A percentile compares a stretch with the other conserved stretches of the same genome.
Conservation (phyloP, 2,329 filamentous ascomycete species). For the Trichophyton benhamiae region DNA sequence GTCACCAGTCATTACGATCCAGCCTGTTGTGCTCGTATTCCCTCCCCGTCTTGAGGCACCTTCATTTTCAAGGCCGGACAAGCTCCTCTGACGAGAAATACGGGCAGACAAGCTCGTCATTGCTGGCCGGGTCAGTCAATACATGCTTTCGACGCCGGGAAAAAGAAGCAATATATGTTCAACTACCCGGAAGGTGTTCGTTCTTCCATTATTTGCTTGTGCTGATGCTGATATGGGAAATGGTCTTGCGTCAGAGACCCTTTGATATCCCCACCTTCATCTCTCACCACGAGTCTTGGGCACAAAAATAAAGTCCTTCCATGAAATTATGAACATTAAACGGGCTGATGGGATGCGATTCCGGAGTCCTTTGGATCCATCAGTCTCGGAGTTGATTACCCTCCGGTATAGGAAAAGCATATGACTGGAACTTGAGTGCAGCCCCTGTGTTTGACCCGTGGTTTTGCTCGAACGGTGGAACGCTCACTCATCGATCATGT, state of each 20-base stretch:
- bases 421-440: neutral
- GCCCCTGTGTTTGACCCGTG: no score
- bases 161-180: no score
- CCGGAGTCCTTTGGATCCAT: neutral
- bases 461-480: no score
- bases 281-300: no score
- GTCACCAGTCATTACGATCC: neutral
- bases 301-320: no score
- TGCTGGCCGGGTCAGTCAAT: neutral
- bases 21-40: neutral
- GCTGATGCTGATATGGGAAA: no score
- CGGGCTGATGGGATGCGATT: neutral
- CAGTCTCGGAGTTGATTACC: neutral
- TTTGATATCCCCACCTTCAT: no score
- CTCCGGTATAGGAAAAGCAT: neutral
- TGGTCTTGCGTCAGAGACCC: neutral
- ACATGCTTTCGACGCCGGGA: neutral
- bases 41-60: neutral
- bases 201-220: no score
- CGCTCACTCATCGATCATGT: no score
- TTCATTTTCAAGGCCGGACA: neutral
- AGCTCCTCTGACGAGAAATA: neutral
- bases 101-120: neutral
- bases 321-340: neutral
- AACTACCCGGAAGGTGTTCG: no score